Evolutionary conservation across 768 basidiomycete genomes (phyloP), one percentile per base, ranked within the genome.

Genomic region (Imleria badia): DNA sequence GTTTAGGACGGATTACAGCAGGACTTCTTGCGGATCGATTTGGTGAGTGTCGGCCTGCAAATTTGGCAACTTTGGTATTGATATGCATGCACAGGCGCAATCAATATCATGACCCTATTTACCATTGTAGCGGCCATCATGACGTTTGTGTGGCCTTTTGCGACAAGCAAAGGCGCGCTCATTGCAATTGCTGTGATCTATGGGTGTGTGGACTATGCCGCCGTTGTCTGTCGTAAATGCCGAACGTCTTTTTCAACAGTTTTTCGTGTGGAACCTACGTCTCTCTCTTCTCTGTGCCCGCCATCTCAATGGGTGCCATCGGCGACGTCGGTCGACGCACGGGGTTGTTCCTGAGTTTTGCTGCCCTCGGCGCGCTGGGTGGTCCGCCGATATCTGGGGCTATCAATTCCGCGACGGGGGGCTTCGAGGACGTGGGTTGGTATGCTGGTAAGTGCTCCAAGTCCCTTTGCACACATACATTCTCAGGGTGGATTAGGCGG

Each of bases 301-400:
- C 82, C 33, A 80, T 87, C 60, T 74, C 79, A 11, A 76, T 91
- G 67, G 88, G 89, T 0, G 75, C 76, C 0, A 74, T 77, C 1
- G 72, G 72, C 11, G 87, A 90, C 51, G 77, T 87, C 0, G 89
- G 89, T 5, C 75, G 84, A 23, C 75, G 89, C 15, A 71, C 79
- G 0, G 88, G 89, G 7, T 82, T 88, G 76, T 81, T 80, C 55
- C 73, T 85, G 67, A 85, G 78, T 30, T 75, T 86, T 46, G 52
- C 82, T 22, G 77, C 87, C 0, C 36, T 89, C 17, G 86, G 86
- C 9, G 85, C 84, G 0, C 73, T 90, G 4, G 77, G 76, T 1
- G 89, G 89, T 0, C 86, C 87, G 3, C 89, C 89, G 1, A 85
- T 89, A 55, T 86, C 86, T 9, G 89, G 89, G 1, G 84, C 84